Percentiles rank a stretch among this genome's conserved stretches.
These are phyloP conservation scores for Pisolithus marmoratus DNA, from an alignment of 768 basidiomycete species.

Conservation along the genomic window DNA sequence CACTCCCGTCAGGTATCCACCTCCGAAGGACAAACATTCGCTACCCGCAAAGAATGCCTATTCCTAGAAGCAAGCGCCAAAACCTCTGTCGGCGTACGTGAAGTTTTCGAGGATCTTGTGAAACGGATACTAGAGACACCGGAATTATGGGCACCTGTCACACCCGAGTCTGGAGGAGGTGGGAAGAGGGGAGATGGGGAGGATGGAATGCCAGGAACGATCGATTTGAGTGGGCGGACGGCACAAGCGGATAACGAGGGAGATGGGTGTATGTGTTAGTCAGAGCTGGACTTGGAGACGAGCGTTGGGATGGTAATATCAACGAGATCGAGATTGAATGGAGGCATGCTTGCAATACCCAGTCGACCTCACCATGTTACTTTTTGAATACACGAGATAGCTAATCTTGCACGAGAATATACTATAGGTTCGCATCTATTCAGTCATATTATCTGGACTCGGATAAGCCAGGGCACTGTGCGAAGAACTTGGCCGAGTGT, in stretches of 20 bases:
- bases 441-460: too few species aligned
- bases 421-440: too few species aligned
- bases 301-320: too few species aligned
- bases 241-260: constrained; percentile 18
- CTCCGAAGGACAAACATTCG: constrained; percentile 75
- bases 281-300: neutral
- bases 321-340: too few species aligned
- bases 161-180: constrained; percentile 7
- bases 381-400: too few species aligned
- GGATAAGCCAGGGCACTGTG: too few species aligned
- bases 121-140: constrained; percentile 79
- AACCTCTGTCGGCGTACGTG: constrained; percentile 77
- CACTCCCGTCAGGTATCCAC: constrained; percentile 84
- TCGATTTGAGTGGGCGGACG: constrained; percentile 24
- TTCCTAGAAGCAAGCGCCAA: constrained; percentile 95
- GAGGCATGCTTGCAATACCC: too few species aligned
- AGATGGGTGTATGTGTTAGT: constrained; percentile 24
- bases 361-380: too few species aligned
- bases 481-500: too few species aligned
- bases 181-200: constrained; percentile 11
- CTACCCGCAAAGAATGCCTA: constrained; percentile 71
- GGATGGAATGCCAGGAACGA: constrained; percentile 39
- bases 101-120: constrained; percentile 74
- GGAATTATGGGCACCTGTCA: constrained; percentile 59
- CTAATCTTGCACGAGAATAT: too few species aligned